Base-by-base conservation (phyloP, 495 filamentous ascomycete species). In the Trypethelium eluteriae region DNA sequence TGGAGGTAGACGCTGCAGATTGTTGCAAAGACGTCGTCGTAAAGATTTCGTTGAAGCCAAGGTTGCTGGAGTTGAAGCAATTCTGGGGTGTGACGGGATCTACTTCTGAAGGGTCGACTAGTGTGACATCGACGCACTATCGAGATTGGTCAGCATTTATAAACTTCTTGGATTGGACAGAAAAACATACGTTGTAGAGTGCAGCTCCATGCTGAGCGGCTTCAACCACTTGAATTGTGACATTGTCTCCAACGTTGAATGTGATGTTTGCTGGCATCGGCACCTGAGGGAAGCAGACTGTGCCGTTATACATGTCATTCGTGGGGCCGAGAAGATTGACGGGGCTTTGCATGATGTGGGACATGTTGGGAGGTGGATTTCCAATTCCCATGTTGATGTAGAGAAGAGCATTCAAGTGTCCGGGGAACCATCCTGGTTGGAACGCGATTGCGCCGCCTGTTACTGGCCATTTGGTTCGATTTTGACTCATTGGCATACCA, bases 331-430 rank as follows among this genome's bases (percentile, higher is more conserved):
- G 82, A 73, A 98, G 88, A 74, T 92, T 87, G 81, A 98, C 96
- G 5, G 90, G 85, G 1, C 88, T 79, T 4, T 92, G 77, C 86
- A 98, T 93, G 16, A 85, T 78, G 76, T 90, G 85, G 67, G 91
- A 95, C 86, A 93, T 92, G 80, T 98, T 98, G n/a, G 77, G 77
- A 2, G 95, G 95, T 9, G 84, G 76, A 25, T 83, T 90, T 65
- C 93, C 95, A 67, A 92, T 84, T 65, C 95, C 95, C 61, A 99
- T 79, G 81, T 99, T 99, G 78, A 99, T 82, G 77, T 98, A 96
- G 74, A 98, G 82, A 66, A 93, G 84, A 39, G 93, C 94, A 5
- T 86, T 88, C 9, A 82, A 74, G 74, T 99, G 95, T 68, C 95
- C 95, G 49, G 85, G 86, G 81, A 97, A 97, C 95, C 95, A 99